A percentile compares a stretch with the other conserved stretches of the same genome.
Evolutionary conservation across 805 yeast genomes (phyloP).

Genomic region (Ogataea thermomethanolica): DNA sequence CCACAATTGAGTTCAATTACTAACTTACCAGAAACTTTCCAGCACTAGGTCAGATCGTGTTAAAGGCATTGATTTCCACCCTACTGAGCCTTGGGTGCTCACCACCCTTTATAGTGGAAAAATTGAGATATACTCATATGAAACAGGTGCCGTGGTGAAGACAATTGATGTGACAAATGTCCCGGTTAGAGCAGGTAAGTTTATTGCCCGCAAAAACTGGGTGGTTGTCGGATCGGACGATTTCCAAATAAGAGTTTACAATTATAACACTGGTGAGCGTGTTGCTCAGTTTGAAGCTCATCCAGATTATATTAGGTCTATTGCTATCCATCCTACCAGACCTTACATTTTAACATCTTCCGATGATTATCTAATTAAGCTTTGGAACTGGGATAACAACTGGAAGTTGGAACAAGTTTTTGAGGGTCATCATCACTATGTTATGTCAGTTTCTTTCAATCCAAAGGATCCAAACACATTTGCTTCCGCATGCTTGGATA

Average conservation of each 20-base stretch:
- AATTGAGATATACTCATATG: conserved; percentile 92
- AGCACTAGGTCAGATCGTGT: conserved; percentile 94
- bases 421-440: conserved; percentile 94
- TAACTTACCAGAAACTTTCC: conserved; percentile 58
- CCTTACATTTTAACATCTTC: conserved; percentile 86
- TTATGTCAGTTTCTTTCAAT: conserved; percentile 91
- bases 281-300: conserved; percentile 96
- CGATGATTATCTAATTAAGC: conserved; percentile 86
- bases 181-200: conserved; percentile 94
- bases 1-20: neutral
- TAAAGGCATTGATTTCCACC: conserved; percentile 97
- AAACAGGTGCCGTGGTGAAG: conserved; percentile 77
- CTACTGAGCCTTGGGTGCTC: conserved; percentile 94
- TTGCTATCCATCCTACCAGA: conserved; percentile 92
- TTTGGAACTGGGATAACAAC: conserved; percentile 96
- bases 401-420: conserved; percentile 90
- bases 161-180: conserved; percentile 92
- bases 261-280: conserved; percentile 93
- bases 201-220: conserved; percentile 96
- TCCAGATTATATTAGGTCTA: conserved; percentile 90
- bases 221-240: conserved; percentile 95
- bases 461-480: conserved; percentile 97
- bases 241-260: conserved; percentile 88
- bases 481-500: conserved; percentile 95
- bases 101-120: conserved; percentile 88